A percentile compares a stretch with the other conserved stretches of the same genome.
These are phyloP conservation scores for Mariannaea elegans DNA, from an alignment of 2,329 filamentous ascomycete species.

Conservation along the genomic window DNA sequence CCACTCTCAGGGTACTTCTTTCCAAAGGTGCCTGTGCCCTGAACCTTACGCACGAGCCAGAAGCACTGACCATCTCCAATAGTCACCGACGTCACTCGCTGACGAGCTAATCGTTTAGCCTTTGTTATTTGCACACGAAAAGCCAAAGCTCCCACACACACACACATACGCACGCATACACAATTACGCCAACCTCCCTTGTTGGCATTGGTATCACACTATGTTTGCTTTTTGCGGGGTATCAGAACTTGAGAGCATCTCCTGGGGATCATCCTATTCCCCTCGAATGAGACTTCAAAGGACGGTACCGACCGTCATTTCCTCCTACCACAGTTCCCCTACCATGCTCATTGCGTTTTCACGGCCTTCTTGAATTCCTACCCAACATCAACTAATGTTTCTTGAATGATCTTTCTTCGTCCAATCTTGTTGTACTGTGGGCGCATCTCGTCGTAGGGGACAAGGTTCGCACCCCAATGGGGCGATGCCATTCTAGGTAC, in stretches of 20 bases:
- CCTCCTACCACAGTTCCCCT: neutral
- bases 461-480: neutral
- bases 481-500: constrained; percentile 10
- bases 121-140: constrained; percentile 8
- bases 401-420: too few species aligned
- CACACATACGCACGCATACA: neutral
- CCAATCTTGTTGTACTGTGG: too few species aligned
- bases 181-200: neutral
- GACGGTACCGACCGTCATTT: constrained; percentile 2
- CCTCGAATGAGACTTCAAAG: neutral
- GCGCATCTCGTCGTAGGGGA: neutral
- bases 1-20: neutral
- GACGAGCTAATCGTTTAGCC: neutral
- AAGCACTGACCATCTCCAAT: constrained; percentile 15
- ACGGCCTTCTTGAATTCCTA: constrained; percentile 1
- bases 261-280: constrained; percentile 7
- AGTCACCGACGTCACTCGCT: constrained; percentile 34
- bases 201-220: neutral
- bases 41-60: neutral
- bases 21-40: neutral
- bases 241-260: constrained; percentile 4
- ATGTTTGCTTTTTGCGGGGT: constrained; percentile 10
- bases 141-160: constrained; percentile 4
- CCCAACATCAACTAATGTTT: too few species aligned
- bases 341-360: constrained; percentile 8